Percentiles rank a stretch among this genome's conserved stretches.
Evolutionary conservation across 1,139 yeast genomes (phyloP).

Genomic region (Candida glucosophila): DNA sequence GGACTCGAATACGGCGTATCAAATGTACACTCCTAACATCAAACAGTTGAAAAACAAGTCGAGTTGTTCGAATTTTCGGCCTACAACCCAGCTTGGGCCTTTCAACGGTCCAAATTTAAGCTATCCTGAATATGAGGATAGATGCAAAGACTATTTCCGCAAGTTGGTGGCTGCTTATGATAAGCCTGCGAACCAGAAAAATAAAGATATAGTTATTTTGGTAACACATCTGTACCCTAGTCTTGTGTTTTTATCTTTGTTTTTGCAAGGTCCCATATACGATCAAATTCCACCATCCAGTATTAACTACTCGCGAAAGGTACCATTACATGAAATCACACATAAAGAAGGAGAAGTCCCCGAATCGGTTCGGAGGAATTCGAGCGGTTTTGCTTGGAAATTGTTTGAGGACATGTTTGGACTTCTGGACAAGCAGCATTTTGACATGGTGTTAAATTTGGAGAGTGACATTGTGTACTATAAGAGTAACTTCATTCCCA

Average conservation of each 20-base stretch:
- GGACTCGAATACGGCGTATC: conserved; percentile 40
- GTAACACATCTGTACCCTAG: conserved; percentile 38
- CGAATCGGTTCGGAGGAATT: no score
- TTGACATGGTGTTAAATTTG: conserved; percentile 27
- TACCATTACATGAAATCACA: conserved; percentile 3
- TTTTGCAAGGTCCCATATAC: conserved; percentile 38
- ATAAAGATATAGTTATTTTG: conserved; percentile 30
- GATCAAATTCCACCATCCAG: conserved; percentile 39
- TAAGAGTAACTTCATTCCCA: conserved; percentile 36
- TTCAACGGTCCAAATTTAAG: conserved; percentile 37
- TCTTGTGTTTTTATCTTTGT: conserved; percentile 31
- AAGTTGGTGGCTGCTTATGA: conserved; percentile 39
- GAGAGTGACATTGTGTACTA: conserved; percentile 39
- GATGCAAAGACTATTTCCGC: conserved; percentile 34
- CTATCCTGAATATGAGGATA: conserved; percentile 33
- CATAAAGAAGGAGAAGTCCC: conserved; percentile 8
- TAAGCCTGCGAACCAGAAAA: conserved; percentile 25
- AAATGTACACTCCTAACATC: conserved; percentile 40
- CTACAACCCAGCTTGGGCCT: conserved; percentile 39
- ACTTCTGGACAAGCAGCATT: conserved; percentile 17
- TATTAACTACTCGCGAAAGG: conserved; percentile 25
- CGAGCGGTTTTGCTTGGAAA: conserved; percentile 20
- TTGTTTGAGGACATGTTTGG: conserved; percentile 27
- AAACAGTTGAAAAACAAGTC: conserved; percentile 27
- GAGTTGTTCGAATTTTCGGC: conserved; percentile 35